Evolutionary conservation across 768 basidiomycete species (phyloP), one percentile per base, ranked within the genome.

Genomic region (Rhizopogon sp.): DNA sequence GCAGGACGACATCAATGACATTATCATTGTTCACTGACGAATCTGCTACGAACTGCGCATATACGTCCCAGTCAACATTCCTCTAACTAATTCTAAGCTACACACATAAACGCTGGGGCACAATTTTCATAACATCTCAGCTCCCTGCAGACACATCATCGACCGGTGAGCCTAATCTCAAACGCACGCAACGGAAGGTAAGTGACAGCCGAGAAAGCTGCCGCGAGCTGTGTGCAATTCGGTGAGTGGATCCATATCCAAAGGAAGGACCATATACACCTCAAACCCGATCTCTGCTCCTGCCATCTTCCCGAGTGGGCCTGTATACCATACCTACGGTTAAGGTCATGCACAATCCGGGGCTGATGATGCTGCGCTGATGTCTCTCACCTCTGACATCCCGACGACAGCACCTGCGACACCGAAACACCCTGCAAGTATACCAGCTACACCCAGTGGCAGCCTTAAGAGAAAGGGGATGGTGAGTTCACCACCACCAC

Each of bases 281-380:
- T 82, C 81, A 54, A 82, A 81, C 33, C 81, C 81, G 29, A 82
- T 69, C 59, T 82, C 81, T 1, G 77, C 80, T 11, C 79, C 78
- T 4, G 78, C 75, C 43, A 72, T 55, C 45, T 61, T 62, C 3
- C 72, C 81, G 3, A 81, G 60, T 0, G 79, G 80, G 1, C 81
- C 81, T 1, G 73, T 77, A 53, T 80, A 81, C 79, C 79, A 79
- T 6, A 66, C 64, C 64, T 70, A 52, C 14, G 9, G 35, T 33
- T 17, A 13, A 29, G 14, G 13, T 37, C 35, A 37, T 49, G 29
- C 49, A 31, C 20, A 52, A 37, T 51, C 20, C 13, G 11, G 11
- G 22, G 20, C 22, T 13, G 37, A 17, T 16, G 22, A 10, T 17
- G 5, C 6, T 3, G 16, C 25, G 25, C 43, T 11, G 33, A 16